phyloP scores from a whole-genome alignment of 345 rosid species.

The Syzygium grande region DNA sequence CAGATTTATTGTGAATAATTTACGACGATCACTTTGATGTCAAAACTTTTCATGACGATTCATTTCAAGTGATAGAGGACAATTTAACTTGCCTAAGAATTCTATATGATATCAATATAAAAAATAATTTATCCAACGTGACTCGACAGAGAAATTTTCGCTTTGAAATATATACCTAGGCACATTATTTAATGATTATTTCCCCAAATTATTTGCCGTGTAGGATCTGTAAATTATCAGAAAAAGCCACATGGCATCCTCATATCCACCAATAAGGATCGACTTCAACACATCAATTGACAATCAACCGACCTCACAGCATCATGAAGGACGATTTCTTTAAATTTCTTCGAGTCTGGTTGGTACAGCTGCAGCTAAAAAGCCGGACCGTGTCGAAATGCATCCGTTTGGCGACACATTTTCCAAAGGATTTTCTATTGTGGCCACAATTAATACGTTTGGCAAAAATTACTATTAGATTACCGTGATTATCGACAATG shows the following conservation, averaged over 20 bases:
- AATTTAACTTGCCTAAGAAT: neutral
- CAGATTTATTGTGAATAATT: neutral
- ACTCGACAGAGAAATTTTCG: neutral
- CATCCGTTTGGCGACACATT: neutral
- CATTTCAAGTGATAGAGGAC: rapidly evolving
- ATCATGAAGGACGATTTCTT: neutral
- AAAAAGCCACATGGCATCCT: neutral
- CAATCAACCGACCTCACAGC: neutral
- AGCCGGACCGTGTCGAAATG: neutral
- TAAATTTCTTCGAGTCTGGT: neutral
- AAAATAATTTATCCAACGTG: neutral
- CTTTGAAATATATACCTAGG: neutral
- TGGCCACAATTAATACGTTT: too few species aligned
- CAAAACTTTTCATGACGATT: neutral
- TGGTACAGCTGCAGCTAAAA: neutral
- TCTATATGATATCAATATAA: too few species aligned
- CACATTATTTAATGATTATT: neutral
- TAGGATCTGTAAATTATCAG: neutral
- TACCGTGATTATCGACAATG: too few species aligned
- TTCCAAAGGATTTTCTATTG: neutral
- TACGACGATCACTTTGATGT: neutral
- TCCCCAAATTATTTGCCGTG: neutral
- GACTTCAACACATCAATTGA: neutral
- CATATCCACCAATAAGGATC: neutral
- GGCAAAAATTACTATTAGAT: too few species aligned